A percentile compares a stretch with the other conserved stretches of the same genome.
These are phyloP conservation scores for Pseudonitzschia multistriata DNA, from an alignment of 108 stramenopile species.

Conservation along the genomic window DNA sequence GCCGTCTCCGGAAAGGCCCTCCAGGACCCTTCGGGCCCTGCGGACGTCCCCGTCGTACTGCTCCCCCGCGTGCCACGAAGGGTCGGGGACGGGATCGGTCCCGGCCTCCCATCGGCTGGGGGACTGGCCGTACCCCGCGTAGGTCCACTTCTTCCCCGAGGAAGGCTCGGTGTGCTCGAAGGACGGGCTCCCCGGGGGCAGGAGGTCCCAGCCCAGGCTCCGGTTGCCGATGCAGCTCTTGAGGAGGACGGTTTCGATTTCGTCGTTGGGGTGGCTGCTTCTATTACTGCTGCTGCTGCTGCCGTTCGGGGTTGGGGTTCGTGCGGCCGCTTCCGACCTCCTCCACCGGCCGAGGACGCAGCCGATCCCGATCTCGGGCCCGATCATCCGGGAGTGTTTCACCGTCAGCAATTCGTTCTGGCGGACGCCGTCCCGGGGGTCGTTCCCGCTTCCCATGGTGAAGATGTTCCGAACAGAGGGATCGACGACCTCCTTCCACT, in stretches of 20 bases:
- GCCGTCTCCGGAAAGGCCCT: slow-evolving; percentile 18
- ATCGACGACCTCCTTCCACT: slow-evolving; percentile 13
- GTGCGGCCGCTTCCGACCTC: too few species aligned
- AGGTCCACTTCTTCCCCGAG: not conserved
- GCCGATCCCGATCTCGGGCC: slow-evolving; percentile 50
- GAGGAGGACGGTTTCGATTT: slow-evolving; percentile 35
- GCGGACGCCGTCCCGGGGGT: slow-evolving; percentile 15
- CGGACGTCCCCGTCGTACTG: slow-evolving; percentile 33
- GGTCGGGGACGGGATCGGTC: not conserved
- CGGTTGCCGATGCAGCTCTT: slow-evolving; percentile 37
- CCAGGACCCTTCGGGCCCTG: slow-evolving; percentile 25
- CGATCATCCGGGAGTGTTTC: slow-evolving; percentile 20
- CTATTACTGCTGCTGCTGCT: not conserved
- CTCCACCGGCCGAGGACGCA: slow-evolving; percentile 31
- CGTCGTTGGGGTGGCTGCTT: not conserved
- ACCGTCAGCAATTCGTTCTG: slow-evolving; percentile 34
- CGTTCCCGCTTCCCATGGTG: slow-evolving; percentile 20
- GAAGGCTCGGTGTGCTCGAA: slow-evolving; percentile 19
- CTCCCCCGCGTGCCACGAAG: slow-evolving; percentile 33
- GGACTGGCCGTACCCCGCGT: slow-evolving; percentile 31
- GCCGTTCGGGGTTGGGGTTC: too few species aligned
- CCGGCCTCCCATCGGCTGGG: slow-evolving; percentile 30
- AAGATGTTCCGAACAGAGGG: slow-evolving; percentile 28
- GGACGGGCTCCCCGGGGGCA: slow-evolving; percentile 37
- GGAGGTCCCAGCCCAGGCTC: slow-evolving; percentile 39